Percentiles rank a stretch among this genome's conserved stretches.
These are phyloP conservation scores for Linnemannia exigua DNA, from an alignment of 192 early-diverging fungal species.

Conservation along the genomic window DNA sequence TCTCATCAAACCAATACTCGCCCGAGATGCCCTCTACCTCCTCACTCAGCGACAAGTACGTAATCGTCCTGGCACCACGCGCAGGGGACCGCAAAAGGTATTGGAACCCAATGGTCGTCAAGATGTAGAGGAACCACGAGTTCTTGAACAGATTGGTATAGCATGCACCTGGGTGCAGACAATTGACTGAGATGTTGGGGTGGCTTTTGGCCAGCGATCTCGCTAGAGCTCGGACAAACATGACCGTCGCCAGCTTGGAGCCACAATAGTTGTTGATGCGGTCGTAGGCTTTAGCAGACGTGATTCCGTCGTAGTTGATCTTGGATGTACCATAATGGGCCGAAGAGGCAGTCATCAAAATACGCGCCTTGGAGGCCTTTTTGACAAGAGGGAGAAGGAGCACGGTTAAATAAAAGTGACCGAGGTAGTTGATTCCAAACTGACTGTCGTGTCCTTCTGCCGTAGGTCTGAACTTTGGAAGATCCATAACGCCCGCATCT, in stretches of 20 bases:
- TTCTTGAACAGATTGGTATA: conserved; percentile 30
- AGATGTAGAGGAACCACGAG: conserved; percentile 34
- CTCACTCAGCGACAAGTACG: conserved; percentile 44
- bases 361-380: conserved; percentile 41
- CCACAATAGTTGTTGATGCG: conserved; percentile 49
- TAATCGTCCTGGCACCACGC: conserved; percentile 37
- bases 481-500: conserved; percentile 54
- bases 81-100: conserved; percentile 28
- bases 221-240: conserved; percentile 26
- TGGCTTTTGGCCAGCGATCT: conserved; percentile 14
- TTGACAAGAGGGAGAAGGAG: conserved; percentile 36
- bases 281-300: conserved; percentile 38
- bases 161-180: conserved; percentile 46
- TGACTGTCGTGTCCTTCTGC: conserved; percentile 53
- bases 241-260: conserved; percentile 49
- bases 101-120: conserved; percentile 48
- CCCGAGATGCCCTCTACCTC: conserved; percentile 54
- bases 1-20: conserved; percentile 55
- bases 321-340: conserved; percentile 50
- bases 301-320: conserved; percentile 49
- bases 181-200: conserved; percentile 47
- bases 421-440: conserved; percentile 50
- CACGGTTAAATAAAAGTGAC: conserved; percentile 36
- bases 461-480: conserved; percentile 42
- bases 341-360: conserved; percentile 48